phyloP scores from a whole-genome alignment of 495 filamentous ascomycete species.

The Penicillium paradoxum region DNA sequence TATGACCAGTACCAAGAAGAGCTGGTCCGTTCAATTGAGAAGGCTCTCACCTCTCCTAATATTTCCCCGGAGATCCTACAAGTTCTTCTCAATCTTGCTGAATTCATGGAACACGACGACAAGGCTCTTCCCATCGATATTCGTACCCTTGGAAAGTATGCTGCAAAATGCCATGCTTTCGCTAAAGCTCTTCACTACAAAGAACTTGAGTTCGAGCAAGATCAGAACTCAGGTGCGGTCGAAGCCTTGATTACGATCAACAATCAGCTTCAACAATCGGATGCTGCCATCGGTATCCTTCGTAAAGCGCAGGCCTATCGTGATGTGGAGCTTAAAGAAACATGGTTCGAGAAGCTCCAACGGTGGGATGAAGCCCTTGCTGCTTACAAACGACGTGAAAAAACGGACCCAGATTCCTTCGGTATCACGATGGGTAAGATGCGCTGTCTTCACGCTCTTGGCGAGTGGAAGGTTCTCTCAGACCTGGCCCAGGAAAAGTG shows the following conservation, averaged over 20 bases:
- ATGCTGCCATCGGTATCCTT: constrained; percentile 95
- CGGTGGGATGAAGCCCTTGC: constrained; percentile 97
- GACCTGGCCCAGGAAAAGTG: constrained; percentile 87
- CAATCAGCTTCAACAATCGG: constrained; percentile 95
- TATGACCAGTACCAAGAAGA: constrained; percentile 96
- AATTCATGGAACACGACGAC: constrained; percentile 99
- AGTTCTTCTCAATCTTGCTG: constrained; percentile 89
- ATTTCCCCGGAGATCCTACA: constrained; percentile 95
- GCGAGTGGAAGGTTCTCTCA: constrained; percentile 92
- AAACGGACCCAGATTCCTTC: constrained; percentile 66
- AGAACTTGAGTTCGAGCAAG: constrained; percentile 94
- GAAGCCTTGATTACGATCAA: constrained; percentile 98
- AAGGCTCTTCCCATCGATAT: constrained; percentile 98
- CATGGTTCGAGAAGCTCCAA: constrained; percentile 97
- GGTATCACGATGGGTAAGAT: constrained; percentile 99
- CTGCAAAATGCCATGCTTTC: constrained; percentile 92
- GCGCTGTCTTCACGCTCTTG: constrained; percentile 94
- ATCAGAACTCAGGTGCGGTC: constrained; percentile 91
- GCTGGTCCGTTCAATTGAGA: constrained; percentile 90
- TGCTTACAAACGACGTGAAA: constrained; percentile 78
- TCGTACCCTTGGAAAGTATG: constrained; percentile 83
- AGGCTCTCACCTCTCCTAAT: constrained; percentile 83
- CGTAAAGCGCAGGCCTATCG: constrained; percentile 91
- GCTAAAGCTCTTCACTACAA: constrained; percentile 99
- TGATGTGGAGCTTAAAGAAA: constrained; percentile 91